Percentiles rank a stretch among this genome's conserved stretches.
Conservation (phyloP, 305 asterid genomes). For the Coffea humblotiana region DNA sequence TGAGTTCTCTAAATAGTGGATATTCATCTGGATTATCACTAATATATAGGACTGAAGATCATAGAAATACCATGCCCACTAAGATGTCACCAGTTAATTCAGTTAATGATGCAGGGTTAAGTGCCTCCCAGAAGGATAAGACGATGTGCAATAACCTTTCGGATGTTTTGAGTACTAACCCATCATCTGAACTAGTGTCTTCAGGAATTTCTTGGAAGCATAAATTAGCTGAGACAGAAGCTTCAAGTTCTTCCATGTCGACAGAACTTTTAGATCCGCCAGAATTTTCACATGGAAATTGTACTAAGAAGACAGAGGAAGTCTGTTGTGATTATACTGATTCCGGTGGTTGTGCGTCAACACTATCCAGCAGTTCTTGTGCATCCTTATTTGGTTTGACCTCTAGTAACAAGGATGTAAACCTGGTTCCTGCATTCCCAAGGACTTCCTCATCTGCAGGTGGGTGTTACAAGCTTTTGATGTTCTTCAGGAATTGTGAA, state of each 20-base stretch:
- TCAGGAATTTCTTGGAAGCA: conserved; percentile 27
- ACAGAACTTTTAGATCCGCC: conserved; percentile 22
- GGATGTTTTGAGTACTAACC: conserved; percentile 23
- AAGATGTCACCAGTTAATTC: conserved; percentile 28
- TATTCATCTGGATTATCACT: conserved; percentile 20
- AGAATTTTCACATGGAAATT: conserved; percentile 21
- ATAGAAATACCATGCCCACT: conserved; percentile 9
- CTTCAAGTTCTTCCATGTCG: conserved; percentile 29
- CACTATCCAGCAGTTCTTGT: conserved; percentile 23
- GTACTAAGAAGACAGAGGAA: conserved; percentile 25
- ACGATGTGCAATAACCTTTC: conserved; percentile 21
- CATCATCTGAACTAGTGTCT: conserved; percentile 28
- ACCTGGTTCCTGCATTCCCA: conserved; percentile 26
- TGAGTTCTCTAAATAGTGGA: conserved; percentile 27
- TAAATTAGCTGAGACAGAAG: conserved; percentile 18
- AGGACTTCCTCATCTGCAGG: conserved; percentile 34
- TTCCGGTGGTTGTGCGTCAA: conserved; percentile 13
- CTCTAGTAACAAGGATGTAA: conserved; percentile 23
- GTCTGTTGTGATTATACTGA: conserved; percentile 13
- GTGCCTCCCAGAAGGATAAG: conserved; percentile 17
- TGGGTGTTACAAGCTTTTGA: conserved; percentile 35
- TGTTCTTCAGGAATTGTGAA: conserved; percentile 2
- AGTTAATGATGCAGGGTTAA: conserved; percentile 20
- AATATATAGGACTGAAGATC: conserved; percentile 23
- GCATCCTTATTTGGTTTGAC: conserved; percentile 25